phyloP scores from a whole-genome alignment of 306 rosid genomes.

The Vigna angularis region DNA sequence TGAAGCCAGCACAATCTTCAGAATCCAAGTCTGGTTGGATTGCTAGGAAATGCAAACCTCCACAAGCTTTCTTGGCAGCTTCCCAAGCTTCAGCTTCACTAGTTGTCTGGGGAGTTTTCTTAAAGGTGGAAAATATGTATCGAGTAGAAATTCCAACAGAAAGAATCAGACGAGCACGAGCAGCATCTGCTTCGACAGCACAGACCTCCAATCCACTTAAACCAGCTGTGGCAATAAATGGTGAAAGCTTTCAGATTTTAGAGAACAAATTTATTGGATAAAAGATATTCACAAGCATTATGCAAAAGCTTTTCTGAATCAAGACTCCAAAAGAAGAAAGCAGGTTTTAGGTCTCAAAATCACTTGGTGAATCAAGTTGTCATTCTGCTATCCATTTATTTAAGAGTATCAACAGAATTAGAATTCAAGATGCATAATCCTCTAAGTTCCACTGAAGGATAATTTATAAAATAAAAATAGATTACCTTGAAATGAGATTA shows the following conservation, averaged over 20 bases:
- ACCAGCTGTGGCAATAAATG: conserved; percentile 64
- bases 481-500: too few species aligned
- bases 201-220: conserved; percentile 90
- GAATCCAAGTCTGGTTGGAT: conserved; percentile 84
- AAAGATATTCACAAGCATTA: conserved; percentile 2
- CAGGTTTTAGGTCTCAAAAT: neutral
- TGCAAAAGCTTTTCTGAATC: conserved; percentile 1
- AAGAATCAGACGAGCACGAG: conserved; percentile 69
- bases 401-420: conserved; percentile 18
- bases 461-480: too few species aligned
- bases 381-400: neutral
- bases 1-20: conserved; percentile 86
- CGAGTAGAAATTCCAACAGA: conserved; percentile 83
- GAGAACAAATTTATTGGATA: neutral
- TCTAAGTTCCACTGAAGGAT: neutral
- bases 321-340: neutral
- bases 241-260: neutral
- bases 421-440: neutral
- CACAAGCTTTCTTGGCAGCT: conserved; percentile 86
- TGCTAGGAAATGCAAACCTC: conserved; percentile 98
- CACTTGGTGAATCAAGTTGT: neutral
- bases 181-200: conserved; percentile 68
- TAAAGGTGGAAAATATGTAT: conserved; percentile 81
- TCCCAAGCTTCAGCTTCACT: conserved; percentile 97
- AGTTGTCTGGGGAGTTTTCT: conserved; percentile 68